These are phyloP conservation scores for Sungouiozyma intestinalis DNA, from an alignment of 805 yeast species.

Conservation along the genomic window DNA sequence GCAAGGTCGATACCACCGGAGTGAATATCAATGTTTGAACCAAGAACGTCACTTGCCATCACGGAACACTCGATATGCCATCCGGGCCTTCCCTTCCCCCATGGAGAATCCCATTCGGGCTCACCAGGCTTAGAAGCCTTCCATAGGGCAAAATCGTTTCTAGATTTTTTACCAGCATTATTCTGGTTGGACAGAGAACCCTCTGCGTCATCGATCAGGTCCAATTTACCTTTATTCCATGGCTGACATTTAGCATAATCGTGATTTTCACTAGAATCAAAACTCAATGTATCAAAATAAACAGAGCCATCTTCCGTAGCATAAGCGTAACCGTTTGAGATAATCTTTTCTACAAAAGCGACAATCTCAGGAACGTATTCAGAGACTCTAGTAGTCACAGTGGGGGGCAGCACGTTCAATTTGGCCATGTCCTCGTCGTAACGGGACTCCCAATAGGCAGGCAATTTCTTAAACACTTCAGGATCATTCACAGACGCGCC, in stretches of 20 bases:
- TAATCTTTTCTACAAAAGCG: constrained; percentile 62
- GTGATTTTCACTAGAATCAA: constrained; percentile 63
- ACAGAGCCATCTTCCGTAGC: constrained; percentile 82
- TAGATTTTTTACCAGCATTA: constrained; percentile 50
- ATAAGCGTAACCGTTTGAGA: constrained; percentile 76
- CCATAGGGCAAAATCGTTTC: constrained; percentile 94
- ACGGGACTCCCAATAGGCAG: constrained; percentile 82
- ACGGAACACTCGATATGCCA: constrained; percentile 99
- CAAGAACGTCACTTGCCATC: constrained; percentile 88
- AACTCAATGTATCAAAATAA: constrained; percentile 82
- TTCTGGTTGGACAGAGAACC: constrained; percentile 54
- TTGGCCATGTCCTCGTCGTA: constrained; percentile 78
- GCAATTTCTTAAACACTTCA: constrained; percentile 65
- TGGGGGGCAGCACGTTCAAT: constrained; percentile 76
- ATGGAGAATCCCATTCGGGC: constrained; percentile 89
- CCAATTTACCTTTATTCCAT: constrained; percentile 88
- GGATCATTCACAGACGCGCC: constrained; percentile 82
- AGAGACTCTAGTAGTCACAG: constrained; percentile 85
- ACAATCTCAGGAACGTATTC: constrained; percentile 93
- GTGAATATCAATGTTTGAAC: constrained; percentile 81
- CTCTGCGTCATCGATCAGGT: constrained; percentile 86
- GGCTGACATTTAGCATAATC: constrained; percentile 95
- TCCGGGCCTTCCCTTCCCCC: constrained; percentile 98
- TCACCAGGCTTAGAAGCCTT: constrained; percentile 95
- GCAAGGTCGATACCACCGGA: constrained; percentile 96